Evolutionary conservation across 2,329 filamentous ascomycete genomes (phyloP).

Genomic region (Diaporthe vaccinii): DNA sequence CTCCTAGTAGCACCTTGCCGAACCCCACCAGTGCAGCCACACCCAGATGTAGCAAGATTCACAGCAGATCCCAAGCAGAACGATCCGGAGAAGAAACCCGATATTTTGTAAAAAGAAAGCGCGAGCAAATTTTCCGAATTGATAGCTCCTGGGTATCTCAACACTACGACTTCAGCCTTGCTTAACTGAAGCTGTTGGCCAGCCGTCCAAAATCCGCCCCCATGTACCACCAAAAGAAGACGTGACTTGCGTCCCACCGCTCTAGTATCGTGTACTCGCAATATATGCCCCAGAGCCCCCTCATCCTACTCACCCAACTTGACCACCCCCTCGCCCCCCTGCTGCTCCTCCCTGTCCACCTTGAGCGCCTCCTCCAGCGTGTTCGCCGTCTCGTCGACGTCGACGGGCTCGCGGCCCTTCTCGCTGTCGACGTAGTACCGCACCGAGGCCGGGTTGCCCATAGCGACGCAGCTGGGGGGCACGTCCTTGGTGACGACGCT

Average conservation of each 20-base stretch:
- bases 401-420: slow-evolving; percentile 10
- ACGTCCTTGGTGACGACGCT: slow-evolving; percentile 48
- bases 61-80: not conserved
- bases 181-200: not conserved
- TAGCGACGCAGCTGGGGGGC: slow-evolving; percentile 46
- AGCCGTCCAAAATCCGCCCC: not conserved
- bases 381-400: slow-evolving; percentile 11
- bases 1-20: not conserved
- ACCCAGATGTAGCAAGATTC: not conserved
- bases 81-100: not conserved
- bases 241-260: slow-evolving; percentile 19
- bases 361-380: slow-evolving; percentile 44
- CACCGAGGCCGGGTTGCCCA: slow-evolving; percentile 48
- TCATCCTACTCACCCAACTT: not conserved
- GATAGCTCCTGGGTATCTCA: slow-evolving; percentile 17
- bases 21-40: not conserved
- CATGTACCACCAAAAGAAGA: no score
- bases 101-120: not conserved
- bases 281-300: not conserved
- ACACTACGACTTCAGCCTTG: not conserved
- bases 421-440: slow-evolving; percentile 38
- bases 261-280: slow-evolving; percentile 1
- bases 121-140: not conserved
- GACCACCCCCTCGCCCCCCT: not conserved
- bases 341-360: slow-evolving; percentile 9